A percentile compares a stretch with the other conserved stretches of the same genome.
phyloP scores from a whole-genome alignment of 805 yeast genomes.

The Yamadazyma sp. region DNA sequence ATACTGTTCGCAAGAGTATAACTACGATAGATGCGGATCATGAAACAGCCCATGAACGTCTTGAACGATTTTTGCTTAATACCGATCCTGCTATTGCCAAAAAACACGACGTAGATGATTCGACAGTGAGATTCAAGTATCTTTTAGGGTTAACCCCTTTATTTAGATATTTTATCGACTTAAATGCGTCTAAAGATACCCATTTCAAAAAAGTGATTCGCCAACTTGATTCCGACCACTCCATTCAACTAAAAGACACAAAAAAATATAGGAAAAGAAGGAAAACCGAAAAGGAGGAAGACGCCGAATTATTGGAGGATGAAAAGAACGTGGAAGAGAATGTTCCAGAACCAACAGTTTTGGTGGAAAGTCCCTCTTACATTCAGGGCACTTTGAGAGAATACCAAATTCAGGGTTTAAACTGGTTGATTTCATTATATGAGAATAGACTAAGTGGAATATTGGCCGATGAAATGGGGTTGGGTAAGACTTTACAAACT shows the following conservation, averaged over 20 bases:
- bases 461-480: conserved; percentile 84
- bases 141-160: conserved; percentile 79
- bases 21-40: too few relatives aligned
- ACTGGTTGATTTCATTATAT: conserved; percentile 71
- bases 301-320: conserved; percentile 82
- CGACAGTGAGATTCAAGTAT: conserved; percentile 78
- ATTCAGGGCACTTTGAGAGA: conserved; percentile 63
- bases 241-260: conserved; percentile 31
- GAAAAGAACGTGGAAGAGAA: conserved; percentile 55
- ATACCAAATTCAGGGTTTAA: conserved; percentile 77
- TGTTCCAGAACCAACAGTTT: conserved; percentile 43
- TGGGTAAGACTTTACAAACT: conserved; percentile 80
- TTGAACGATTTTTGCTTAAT: conserved; percentile 45
- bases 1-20: too few relatives aligned
- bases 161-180: conserved; percentile 83
- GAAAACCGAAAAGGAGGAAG: conserved; percentile 85
- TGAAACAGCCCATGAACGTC: too few relatives aligned
- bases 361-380: conserved; percentile 51
- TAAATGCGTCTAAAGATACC: conserved; percentile 77
- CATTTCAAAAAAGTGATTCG: conserved; percentile 60
- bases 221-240: conserved; percentile 52
- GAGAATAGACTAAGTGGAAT: conserved; percentile 73
- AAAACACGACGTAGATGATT: conserved; percentile 53
- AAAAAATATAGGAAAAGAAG: conserved; percentile 46
- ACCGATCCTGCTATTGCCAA: conserved; percentile 60